These are phyloP conservation scores for Venturia asperata DNA, from an alignment of 2,329 filamentous ascomycete genomes.

Conservation along the genomic window DNA sequence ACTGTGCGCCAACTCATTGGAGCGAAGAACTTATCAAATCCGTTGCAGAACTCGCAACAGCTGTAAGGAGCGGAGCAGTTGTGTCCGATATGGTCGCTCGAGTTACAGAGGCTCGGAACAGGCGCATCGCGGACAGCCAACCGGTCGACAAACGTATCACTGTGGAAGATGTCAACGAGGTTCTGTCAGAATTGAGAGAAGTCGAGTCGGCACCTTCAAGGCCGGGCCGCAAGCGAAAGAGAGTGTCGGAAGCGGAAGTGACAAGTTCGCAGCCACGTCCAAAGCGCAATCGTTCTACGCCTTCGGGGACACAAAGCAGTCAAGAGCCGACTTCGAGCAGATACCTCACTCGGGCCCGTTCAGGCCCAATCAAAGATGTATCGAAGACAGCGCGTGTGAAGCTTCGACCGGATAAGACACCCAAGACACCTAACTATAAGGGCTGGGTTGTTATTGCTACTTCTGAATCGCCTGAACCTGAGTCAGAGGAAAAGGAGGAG, in stretches of 20 bases:
- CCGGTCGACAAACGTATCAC: background rate
- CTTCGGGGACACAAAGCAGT: background rate
- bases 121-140: background rate
- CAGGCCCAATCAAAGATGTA: background rate
- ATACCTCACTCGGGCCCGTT: background rate
- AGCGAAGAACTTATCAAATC: background rate
- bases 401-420: background rate
- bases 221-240: background rate
- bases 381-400: background rate
- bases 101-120: slow-evolving; percentile 5
- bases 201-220: background rate
- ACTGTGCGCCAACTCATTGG: slow-evolving; percentile 3
- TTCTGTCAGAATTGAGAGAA: background rate
- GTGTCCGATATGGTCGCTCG: background rate
- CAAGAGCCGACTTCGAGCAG: background rate
- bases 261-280: background rate
- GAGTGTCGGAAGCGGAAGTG: background rate
- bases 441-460: background rate
- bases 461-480: slow-evolving; percentile 7
- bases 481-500: background rate
- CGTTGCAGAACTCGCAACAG: slow-evolving; percentile 1
- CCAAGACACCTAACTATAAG: background rate
- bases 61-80: background rate
- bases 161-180: background rate
- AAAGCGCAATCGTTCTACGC: background rate